Conservation (phyloP, 2,329 filamentous ascomycete species). For the Xylaria sp. region DNA sequence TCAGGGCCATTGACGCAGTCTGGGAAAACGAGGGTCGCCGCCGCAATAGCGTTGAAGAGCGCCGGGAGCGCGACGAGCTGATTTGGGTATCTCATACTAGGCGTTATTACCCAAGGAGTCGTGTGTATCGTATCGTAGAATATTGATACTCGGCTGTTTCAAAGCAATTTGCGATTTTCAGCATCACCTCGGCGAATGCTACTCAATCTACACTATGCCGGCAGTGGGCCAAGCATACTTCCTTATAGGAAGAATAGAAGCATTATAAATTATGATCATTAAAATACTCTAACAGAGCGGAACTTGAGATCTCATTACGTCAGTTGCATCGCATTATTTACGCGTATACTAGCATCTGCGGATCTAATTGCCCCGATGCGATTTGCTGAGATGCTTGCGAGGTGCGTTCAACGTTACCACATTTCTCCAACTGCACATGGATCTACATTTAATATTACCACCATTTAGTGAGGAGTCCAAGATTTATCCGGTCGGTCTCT, state of each 20-base stretch:
- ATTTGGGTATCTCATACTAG: conserved; percentile 20
- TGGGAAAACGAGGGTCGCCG: conserved; percentile 46
- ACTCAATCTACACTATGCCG: not conserved
- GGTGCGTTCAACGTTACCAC: conserved; percentile 3
- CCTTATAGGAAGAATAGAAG: not conserved
- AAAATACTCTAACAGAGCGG: not conserved
- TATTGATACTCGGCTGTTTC: not conserved
- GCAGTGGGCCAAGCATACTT: not conserved
- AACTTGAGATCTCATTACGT: conserved; percentile 17
- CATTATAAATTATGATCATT: not conserved
- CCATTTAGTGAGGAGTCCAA: conserved; percentile 15
- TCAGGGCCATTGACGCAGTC: conserved; percentile 50
- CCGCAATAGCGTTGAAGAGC: conserved; percentile 32
- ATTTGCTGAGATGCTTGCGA: conserved; percentile 10
- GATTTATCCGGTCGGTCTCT: conserved; percentile 25
- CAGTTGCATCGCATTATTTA: conserved; percentile 17
- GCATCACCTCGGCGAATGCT: not conserved
- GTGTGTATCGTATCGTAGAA: not conserved
- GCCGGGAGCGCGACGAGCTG: conserved; percentile 23
- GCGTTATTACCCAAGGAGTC: not conserved
- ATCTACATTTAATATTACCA: conserved; percentile 6
- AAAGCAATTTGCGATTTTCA: not conserved
- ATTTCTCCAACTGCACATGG: not conserved
- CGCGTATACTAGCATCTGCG: conserved; percentile 11
- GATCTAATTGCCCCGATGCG: conserved; percentile 13